Conservation (phyloP, 441 rosid genomes). For the Pelargonium citronellum region DNA sequence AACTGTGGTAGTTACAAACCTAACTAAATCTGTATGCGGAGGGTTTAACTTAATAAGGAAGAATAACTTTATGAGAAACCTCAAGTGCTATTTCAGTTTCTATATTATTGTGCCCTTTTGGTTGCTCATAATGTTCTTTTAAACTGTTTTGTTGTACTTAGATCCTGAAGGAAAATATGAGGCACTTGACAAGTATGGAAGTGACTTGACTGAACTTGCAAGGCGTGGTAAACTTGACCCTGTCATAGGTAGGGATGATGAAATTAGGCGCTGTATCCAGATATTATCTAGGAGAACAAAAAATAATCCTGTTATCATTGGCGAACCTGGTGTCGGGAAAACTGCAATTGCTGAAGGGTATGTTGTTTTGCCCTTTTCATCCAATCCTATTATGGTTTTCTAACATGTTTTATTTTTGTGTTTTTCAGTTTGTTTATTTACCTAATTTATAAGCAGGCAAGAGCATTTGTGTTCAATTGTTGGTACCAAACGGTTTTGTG, state of each 20-base stretch:
- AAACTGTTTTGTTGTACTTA: conserved; percentile 27
- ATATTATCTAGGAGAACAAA: conserved; percentile 88
- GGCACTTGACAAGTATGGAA: conserved; percentile 92
- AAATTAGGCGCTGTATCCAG: conserved; percentile 84
- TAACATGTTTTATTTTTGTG: conserved; percentile 35
- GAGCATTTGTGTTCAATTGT: neutral
- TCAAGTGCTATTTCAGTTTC: neutral
- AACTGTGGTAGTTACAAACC: too few relatives aligned
- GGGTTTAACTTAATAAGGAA: neutral
- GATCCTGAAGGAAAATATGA: conserved; percentile 99
- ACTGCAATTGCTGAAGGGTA: conserved; percentile 99
- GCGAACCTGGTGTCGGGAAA: conserved; percentile 99
- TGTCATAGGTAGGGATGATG: conserved; percentile 86
- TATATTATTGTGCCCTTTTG: neutral
- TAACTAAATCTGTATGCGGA: too few relatives aligned
- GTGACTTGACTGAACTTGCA: conserved; percentile 95
- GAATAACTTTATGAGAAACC: neutral
- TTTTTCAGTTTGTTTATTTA: conserved; percentile 26
- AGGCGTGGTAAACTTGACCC: conserved; percentile 88
- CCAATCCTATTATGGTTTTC: neutral
- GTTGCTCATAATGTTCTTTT: neutral
- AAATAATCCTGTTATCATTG: conserved; percentile 96
- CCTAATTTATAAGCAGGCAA: neutral
- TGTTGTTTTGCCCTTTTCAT: neutral
- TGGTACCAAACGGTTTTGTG: neutral